Evolutionary conservation across 306 rosid genomes (phyloP), one percentile per base, ranked within the genome.

Genomic region (Parietaria judaica): DNA sequence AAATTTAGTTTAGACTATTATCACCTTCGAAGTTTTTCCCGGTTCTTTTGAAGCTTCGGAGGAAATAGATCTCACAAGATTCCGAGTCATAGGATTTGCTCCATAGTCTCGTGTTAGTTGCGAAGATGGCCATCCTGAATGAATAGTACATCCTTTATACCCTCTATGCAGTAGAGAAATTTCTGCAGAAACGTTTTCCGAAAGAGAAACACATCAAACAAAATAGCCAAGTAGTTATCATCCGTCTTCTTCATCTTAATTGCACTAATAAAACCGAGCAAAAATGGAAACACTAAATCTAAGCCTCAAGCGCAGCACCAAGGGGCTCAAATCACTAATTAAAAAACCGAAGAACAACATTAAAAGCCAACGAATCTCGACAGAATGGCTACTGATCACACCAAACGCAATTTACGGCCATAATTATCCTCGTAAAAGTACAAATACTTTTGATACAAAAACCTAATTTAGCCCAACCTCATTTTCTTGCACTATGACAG

Each of bases 21-120:
- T 80, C 86, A 84, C 72, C 36, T 78, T 72, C 56, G 69, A 3
- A 34, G 51, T 66, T 81, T 63, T 55, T 54, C 73, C 68, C 3
- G 43, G 74, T 68, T 78, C 60, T 47, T 70, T 45, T 43, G 86
- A 78, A 65, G 95, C 77, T 63, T 60, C 73, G 12, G 96, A 88
- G 52, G 94, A 88, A 64, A 80, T 48, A 43, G 74, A 55, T 64
- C 86, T 77, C 45, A 74, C 61, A 34, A 70, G 72, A 56, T 63
- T 57, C 11, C 76, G 39, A 63, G 3, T 65, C 36, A 56, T 15
- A 36, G 77, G 49, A 56, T 38, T 74, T 60, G 74, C 65, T 51
- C 72, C 74, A 51, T 58, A 72, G 35, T 66, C 72, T 70, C 75
- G 69, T 61, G 70, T 50, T 63, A 62, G 67, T 60, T 50, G 72